Base-by-base conservation (phyloP, 169 alveolate genomes). In the Cryptosporidium ubiquitum region DNA sequence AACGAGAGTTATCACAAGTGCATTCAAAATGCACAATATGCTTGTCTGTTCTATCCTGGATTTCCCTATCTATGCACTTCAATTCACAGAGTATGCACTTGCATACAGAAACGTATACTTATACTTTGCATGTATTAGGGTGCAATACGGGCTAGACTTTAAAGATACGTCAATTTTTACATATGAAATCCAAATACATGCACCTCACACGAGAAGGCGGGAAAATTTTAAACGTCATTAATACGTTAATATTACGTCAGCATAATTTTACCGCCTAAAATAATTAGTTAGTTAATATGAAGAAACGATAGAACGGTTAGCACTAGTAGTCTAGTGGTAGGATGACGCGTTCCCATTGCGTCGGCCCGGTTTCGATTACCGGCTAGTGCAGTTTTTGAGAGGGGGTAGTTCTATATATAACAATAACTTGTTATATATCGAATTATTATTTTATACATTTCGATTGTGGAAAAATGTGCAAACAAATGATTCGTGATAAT, bases 301-400 rank as follows among this genome's bases (percentile, higher is more conserved):
- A 20, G 5, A 20, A 1, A 0, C n/a, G 6, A 12, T 1, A 18
- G 20, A 33, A 23, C 66, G 12, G 66, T 55, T 26, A 55, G 66
- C 66, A 55, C 66, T 55, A 71, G 85, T 71, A 71, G 85, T 71
- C 85, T 71, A 71, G 85, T 71, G 85, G 85, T 71, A 71, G 85
- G 85, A 71, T 71, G 69, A 71, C 85, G 85, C 85, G 85, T 71
- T 71, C 85, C 85, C 85, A 71, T 71, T 71, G 85, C 85, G 85
- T 71, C 69, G 85, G 85, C 85, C 85, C 85, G 85, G 85, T 71
- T 71, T 71, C 85, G 85, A 71, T 71, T 71, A 71, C 85, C 85
- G 85, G 85, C 85, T 71, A 71, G 85, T 71, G 85, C 85, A 71
- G 69, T 71, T 71, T 69, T 69, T 55, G 66, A 3, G 35, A 26